Conservation (phyloP, 345 rosid species). For the Aurinia saxatilis region DNA sequence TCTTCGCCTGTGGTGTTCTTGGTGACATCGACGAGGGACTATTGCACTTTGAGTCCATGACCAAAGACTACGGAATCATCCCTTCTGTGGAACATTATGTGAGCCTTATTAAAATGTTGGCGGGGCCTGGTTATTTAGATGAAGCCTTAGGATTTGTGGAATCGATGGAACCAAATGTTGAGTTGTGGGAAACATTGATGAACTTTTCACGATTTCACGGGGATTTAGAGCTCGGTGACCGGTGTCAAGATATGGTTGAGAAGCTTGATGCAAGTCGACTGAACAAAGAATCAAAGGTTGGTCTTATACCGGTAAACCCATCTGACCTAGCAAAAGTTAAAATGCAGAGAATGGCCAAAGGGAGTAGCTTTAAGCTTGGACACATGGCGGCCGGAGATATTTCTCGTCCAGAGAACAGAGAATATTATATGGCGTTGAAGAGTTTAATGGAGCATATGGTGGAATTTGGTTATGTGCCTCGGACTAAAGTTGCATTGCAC, state of each 20-base stretch:
- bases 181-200: too few species aligned
- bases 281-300: constrained; percentile 53
- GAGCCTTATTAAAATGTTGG: constrained; percentile 59
- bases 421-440: constrained; percentile 46
- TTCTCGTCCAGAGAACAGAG: constrained; percentile 61
- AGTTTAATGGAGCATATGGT: constrained; percentile 60
- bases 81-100: constrained; percentile 58
- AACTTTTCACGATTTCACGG: constrained; percentile 63
- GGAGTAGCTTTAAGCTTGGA: constrained; percentile 30
- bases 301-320: constrained; percentile 48
- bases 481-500: constrained; percentile 60
- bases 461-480: constrained; percentile 65
- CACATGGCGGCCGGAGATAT: constrained; percentile 69
- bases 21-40: constrained; percentile 67
- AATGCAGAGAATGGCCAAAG: constrained; percentile 31
- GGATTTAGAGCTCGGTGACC: constrained; percentile 59
- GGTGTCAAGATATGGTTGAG: constrained; percentile 55
- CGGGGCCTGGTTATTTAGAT: constrained; percentile 51
- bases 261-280: too few species aligned
- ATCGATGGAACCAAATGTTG: too few species aligned
- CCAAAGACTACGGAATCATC: constrained; percentile 46
- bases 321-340: constrained; percentile 39
- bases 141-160: constrained; percentile 68
- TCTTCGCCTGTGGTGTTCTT: constrained; percentile 52
- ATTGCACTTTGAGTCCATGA: constrained; percentile 69